phyloP scores from a whole-genome alignment of 192 early-diverging fungal species.

The Podila horticola region DNA sequence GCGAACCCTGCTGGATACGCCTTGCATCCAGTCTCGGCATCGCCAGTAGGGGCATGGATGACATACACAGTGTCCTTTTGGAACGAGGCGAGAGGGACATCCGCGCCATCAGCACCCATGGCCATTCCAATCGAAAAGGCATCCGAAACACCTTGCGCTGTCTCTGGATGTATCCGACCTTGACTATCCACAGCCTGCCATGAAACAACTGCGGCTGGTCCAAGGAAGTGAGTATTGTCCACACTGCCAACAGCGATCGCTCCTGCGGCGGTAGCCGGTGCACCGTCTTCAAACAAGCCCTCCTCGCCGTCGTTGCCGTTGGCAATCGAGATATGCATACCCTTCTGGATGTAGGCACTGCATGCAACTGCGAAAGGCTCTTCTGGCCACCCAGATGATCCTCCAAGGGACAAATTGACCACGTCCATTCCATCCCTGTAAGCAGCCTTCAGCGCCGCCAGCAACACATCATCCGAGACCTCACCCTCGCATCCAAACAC shows the following conservation, averaged over 20 bases:
- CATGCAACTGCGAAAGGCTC: slow-evolving; percentile 68
- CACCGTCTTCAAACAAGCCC: slow-evolving; percentile 49
- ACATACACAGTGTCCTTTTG: slow-evolving; percentile 17
- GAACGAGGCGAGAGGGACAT: slow-evolving; percentile 18
- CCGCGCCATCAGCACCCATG: slow-evolving; percentile 20
- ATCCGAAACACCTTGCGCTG: neutral
- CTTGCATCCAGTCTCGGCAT: slow-evolving; percentile 6
- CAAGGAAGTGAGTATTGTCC: slow-evolving; percentile 38
- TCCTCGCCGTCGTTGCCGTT: slow-evolving; percentile 73
- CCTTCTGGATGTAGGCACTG: slow-evolving; percentile 54
- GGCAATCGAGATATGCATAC: slow-evolving; percentile 66
- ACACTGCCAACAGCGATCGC: slow-evolving; percentile 66
- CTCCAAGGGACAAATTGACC: slow-evolving; percentile 87
- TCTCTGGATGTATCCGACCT: neutral
- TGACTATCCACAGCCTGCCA: slow-evolving; percentile 6
- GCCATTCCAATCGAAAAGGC: slow-evolving; percentile 18
- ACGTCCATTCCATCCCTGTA: slow-evolving; percentile 78
- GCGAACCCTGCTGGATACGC: neutral
- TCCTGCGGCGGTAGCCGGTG: slow-evolving; percentile 23
- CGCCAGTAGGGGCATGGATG: slow-evolving; percentile 7
- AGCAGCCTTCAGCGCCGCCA: slow-evolving; percentile 79
- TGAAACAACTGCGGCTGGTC: slow-evolving; percentile 18
- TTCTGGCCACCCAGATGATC: slow-evolving; percentile 66
- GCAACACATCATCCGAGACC: slow-evolving; percentile 73
- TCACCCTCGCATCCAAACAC: slow-evolving; percentile 83